A percentile compares a stretch with the other conserved stretches of the same genome.
These are phyloP conservation scores for Orbilia ellipsospora DNA, from an alignment of 2,329 filamentous ascomycete species.

Conservation along the genomic window DNA sequence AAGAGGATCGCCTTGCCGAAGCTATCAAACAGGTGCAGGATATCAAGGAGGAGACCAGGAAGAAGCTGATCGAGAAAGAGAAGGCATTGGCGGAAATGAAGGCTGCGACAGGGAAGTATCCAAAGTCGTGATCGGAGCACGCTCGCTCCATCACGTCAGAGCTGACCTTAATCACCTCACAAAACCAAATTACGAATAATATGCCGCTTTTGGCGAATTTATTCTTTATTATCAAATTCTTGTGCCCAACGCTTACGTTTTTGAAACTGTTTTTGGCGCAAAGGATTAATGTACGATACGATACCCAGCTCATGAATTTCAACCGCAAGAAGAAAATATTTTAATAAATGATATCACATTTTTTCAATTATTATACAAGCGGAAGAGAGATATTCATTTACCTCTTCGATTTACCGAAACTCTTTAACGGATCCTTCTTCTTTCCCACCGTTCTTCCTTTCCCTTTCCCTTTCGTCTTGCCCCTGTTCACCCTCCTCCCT, in stretches of 20 bases:
- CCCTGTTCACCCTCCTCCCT: constrained; percentile 65
- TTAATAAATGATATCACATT: constrained; percentile 11
- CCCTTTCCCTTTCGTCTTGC: constrained; percentile 64
- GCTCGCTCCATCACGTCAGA: constrained; percentile 39
- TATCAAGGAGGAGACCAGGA: constrained; percentile 57
- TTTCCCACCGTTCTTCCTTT: constrained; percentile 64
- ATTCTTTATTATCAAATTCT: constrained; percentile 25
- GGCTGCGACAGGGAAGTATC: constrained; percentile 51
- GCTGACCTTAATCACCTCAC: constrained; percentile 39
- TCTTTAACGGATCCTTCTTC: constrained; percentile 63
- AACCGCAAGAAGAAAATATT: neutral
- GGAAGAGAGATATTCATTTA: constrained; percentile 4
- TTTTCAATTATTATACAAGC: neutral
- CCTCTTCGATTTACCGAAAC: constrained; percentile 40
- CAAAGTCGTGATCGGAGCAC: constrained; percentile 27
- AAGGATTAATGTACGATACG: constrained; percentile 18
- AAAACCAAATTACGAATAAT: constrained; percentile 3
- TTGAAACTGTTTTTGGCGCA: constrained; percentile 16
- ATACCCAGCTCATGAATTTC: constrained; percentile 34
- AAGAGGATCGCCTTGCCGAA: constrained; percentile 58
- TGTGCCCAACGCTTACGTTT: constrained; percentile 21
- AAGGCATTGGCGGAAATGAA: constrained; percentile 59
- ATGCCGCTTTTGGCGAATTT: constrained; percentile 27
- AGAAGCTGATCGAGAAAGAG: constrained; percentile 59
- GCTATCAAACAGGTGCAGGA: constrained; percentile 59